Percentiles rank a stretch among this genome's conserved stretches.
These are phyloP conservation scores for Pseudofabraea citricarpa DNA, from an alignment of 2,329 filamentous ascomycete genomes.

Conservation along the genomic window DNA sequence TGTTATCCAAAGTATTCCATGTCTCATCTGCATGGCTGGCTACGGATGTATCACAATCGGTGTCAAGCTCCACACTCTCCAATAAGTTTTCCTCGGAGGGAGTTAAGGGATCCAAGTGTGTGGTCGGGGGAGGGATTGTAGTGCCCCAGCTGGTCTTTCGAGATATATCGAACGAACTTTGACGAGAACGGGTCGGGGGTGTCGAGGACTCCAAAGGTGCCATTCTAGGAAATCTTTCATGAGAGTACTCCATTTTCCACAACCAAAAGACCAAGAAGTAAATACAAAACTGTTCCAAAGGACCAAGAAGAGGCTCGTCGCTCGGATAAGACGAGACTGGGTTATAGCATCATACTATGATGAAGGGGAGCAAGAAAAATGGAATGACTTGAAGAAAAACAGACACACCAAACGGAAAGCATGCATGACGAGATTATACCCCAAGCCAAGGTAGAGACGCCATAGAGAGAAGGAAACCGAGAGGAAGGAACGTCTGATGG, in stretches of 20 bases:
- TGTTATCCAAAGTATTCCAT: conserved; percentile 36
- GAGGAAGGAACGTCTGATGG: too few relatives aligned
- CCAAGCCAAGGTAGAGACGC: too few relatives aligned
- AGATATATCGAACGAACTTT: conserved; percentile 33
- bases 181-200: conserved; percentile 27
- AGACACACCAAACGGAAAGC: conserved; percentile 7
- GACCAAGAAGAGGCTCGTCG: conserved; percentile 25
- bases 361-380: conserved; percentile 22
- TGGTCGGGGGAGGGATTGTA: conserved; percentile 25
- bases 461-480: not conserved
- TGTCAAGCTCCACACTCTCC: conserved; percentile 29
- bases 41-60: conserved; percentile 16
- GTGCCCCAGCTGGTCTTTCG: conserved; percentile 35
- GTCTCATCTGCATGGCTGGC: conserved; percentile 25
- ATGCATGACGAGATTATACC: too few relatives aligned
- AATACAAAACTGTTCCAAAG: conserved; percentile 27
- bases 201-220: conserved; percentile 12
- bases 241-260: conserved; percentile 21
- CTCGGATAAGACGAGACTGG: conserved; percentile 16
- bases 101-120: conserved; percentile 14
- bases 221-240: conserved; percentile 8
- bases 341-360: conserved; percentile 22
- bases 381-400: conserved; percentile 13
- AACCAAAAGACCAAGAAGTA: conserved; percentile 20
- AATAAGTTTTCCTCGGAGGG: conserved; percentile 23